Evolutionary conservation across 2,329 filamentous ascomycete species (phyloP), one percentile per base, ranked within the genome.

Genomic region (Paecilomyces niveus): DNA sequence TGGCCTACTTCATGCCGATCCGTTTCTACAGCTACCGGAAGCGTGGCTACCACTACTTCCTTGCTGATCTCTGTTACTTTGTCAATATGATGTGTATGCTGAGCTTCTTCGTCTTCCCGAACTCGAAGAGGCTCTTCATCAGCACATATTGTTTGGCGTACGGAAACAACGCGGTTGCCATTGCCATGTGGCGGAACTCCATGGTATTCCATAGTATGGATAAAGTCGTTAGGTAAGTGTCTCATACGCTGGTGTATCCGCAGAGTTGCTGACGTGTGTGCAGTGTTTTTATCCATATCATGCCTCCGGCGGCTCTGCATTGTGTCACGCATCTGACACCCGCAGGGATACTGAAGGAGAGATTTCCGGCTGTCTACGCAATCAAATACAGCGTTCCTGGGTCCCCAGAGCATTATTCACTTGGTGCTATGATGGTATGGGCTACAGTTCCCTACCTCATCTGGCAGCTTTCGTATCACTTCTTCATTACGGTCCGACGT

Each of bases 131-230:
- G 52, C 83, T 99, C 15, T 92, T 99, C 74, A 94, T 95, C 63
- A 87, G 91, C 64, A 88, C 90, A 0, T 99, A 92, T 74, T 97
- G 94, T 69, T 81, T 99, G 33, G 90, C 92, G 9, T 95, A 90
- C 70, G 94, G 94, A 62, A 99, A 99, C 76, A 99, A 99, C 71
- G 94, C 94, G 21, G 87, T 97, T 53, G 94, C 94, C 11, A 97
- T 99, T 72, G 92, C 94, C 71, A 94, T 99, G 92, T 99, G 94
- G 94, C 87, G 94, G 63, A 99, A 99, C 74, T 97, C 92, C 32
- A 84, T 99, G 70, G 94, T 99, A 53, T 99, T 99, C 74, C 94
- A 99, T 80, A 96, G 91, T 70, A 87, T 99, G 76, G 94, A 99
- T 81, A 99, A 99, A 76, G 92, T 97, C 61, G 95, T 92, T 11